phyloP scores from a whole-genome alignment of 495 filamentous ascomycete genomes.

The Annulohypoxylon maeteangense region DNA sequence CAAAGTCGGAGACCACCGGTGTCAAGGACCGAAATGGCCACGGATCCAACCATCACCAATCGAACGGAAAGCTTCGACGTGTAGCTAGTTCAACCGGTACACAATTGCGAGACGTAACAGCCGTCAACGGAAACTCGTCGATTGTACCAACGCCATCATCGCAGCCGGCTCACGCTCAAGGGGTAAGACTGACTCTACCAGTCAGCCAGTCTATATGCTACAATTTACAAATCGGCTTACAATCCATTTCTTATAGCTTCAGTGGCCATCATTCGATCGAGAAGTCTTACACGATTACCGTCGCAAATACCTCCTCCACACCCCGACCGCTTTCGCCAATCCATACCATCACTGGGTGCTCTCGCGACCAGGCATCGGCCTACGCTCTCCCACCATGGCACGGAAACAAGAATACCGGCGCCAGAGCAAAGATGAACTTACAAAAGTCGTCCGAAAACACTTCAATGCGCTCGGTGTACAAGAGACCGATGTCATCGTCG shows the following conservation, averaged over 20 bases:
- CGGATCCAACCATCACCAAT: slow-evolving; percentile 46
- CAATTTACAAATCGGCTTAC: slow-evolving; percentile 37
- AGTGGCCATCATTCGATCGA: slow-evolving; percentile 78
- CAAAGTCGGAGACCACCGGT: slow-evolving; percentile 57
- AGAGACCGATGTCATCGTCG: slow-evolving; percentile 88
- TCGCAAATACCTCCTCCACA: slow-evolving; percentile 77
- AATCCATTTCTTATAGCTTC: slow-evolving; percentile 63
- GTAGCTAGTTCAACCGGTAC: slow-evolving; percentile 59
- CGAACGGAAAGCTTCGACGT: slow-evolving; percentile 59
- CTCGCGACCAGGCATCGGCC: slow-evolving; percentile 74
- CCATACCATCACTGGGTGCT: slow-evolving; percentile 78
- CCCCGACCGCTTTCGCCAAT: slow-evolving; percentile 74
- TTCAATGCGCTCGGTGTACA: slow-evolving; percentile 86
- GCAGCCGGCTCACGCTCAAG: slow-evolving; percentile 40
- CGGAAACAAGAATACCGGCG: slow-evolving; percentile 68
- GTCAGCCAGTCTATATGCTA: not conserved
- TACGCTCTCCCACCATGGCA: slow-evolving; percentile 78
- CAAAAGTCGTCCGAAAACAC: slow-evolving; percentile 85
- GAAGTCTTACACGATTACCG: slow-evolving; percentile 83
- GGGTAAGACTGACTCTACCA: slow-evolving; percentile 31
- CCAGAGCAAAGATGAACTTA: slow-evolving; percentile 80
- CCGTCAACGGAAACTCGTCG: slow-evolving; percentile 45
- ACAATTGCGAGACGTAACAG: slow-evolving; percentile 54
- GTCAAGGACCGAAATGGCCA: slow-evolving; percentile 58
- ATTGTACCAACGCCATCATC: slow-evolving; percentile 34